These are phyloP conservation scores for Tylopilus sp. DNA, from an alignment of 768 basidiomycete species.

Conservation along the genomic window DNA sequence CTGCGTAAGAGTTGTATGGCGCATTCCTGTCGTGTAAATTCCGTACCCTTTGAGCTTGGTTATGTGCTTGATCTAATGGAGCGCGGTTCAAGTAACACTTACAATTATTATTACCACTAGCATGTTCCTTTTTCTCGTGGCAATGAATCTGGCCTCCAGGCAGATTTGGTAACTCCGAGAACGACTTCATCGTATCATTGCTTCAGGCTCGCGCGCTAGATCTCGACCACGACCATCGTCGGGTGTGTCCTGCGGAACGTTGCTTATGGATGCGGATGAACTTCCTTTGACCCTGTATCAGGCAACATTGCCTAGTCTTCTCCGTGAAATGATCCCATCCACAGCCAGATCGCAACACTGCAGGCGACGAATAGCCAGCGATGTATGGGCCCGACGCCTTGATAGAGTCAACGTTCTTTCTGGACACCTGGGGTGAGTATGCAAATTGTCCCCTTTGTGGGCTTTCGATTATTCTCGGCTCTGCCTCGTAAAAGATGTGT, in stretches of 20 bases:
- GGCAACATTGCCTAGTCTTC: not conserved
- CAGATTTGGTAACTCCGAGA: not conserved
- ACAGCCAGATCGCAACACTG: conserved; percentile 24
- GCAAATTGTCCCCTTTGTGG: conserved; percentile 9
- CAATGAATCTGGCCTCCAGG: not conserved
- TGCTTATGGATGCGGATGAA: conserved; percentile 14
- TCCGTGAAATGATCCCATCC: conserved; percentile 11
- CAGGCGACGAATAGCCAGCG: conserved; percentile 23
- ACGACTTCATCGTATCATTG: not conserved
- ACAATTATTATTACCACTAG: not conserved
- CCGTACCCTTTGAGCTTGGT: not conserved
- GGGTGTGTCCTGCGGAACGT: not conserved
- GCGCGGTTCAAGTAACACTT: not conserved
- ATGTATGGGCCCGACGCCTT: conserved; percentile 31
- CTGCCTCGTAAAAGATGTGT: conserved; percentile 55
- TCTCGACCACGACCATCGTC: not conserved
- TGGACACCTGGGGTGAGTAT: conserved; percentile 69
- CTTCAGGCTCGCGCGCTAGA: not conserved
- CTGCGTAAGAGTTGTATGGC: conserved; percentile 26
- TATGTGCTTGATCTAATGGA: conserved; percentile 14
- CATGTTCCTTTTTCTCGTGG: not conserved
- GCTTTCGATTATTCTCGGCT: not conserved
- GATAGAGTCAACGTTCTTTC: conserved; percentile 72
- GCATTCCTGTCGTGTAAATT: conserved; percentile 1
- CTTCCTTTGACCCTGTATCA: not conserved